Percentiles rank a stretch among this genome's conserved stretches.
Evolutionary conservation across 106 monocot species (phyloP).

Genomic region (Amphibolis antarctica): DNA sequence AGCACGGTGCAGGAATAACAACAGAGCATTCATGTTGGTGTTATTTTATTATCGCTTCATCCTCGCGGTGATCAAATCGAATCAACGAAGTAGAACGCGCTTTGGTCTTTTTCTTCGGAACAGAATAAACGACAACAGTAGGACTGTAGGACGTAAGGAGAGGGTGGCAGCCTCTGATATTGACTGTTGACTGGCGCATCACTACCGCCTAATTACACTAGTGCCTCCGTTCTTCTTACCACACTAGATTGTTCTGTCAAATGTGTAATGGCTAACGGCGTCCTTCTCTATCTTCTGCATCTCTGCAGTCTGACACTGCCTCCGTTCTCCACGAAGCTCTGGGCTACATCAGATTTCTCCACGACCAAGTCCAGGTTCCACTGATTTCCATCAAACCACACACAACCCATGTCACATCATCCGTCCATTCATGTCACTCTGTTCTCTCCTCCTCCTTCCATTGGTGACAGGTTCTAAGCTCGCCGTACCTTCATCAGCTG

Average conservation of each 20-base stretch:
- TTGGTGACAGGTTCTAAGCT: slow-evolving; percentile 37
- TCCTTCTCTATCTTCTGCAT: background rate
- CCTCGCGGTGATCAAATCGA: too few relatives aligned
- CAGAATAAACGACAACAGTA: background rate
- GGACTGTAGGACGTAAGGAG: too few relatives aligned
- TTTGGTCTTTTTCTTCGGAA: background rate
- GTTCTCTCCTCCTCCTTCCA: background rate
- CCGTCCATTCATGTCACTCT: background rate
- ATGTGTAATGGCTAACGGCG: background rate
- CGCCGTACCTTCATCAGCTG: slow-evolving; percentile 46
- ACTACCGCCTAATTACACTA: too few relatives aligned
- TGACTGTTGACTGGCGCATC: background rate
- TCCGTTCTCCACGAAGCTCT: slow-evolving; percentile 71
- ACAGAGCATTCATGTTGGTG: too few relatives aligned
- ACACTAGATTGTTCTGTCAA: background rate
- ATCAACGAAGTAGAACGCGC: too few relatives aligned
- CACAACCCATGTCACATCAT: background rate
- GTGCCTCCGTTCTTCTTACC: too few relatives aligned
- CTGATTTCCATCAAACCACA: too few relatives aligned
- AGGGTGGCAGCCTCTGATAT: background rate
- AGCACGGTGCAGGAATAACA: background rate
- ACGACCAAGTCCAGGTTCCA: slow-evolving; percentile 71
- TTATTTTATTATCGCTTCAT: too few relatives aligned
- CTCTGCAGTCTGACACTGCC: slow-evolving; percentile 65
- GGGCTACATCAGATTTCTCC: slow-evolving; percentile 72